phyloP scores from a whole-genome alignment of 129 eudicot species.

The Arctium minus region DNA sequence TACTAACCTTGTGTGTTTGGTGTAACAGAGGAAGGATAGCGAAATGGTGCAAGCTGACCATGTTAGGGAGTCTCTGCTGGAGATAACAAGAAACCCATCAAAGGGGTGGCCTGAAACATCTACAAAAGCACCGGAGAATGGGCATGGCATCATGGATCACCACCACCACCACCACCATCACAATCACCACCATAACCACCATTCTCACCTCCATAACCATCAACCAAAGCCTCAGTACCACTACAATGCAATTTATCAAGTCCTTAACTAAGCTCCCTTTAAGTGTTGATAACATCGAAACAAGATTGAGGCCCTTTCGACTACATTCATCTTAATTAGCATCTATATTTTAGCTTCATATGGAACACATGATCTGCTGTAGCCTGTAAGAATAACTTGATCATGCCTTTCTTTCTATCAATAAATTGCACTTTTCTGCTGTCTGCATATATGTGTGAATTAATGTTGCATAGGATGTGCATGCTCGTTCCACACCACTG shows the following conservation, averaged over 20 bases:
- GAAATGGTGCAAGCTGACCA: conserved; percentile 81
- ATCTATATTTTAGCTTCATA: conserved; percentile 11
- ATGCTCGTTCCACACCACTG: neutral
- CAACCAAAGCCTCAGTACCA: conserved; percentile 33
- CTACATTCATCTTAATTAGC: conserved; percentile 14
- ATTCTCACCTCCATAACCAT: conserved; percentile 33
- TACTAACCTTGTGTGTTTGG: neutral
- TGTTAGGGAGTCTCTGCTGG: conserved; percentile 78
- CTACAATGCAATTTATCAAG: conserved; percentile 33
- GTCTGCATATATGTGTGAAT: neutral
- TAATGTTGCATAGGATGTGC: neutral
- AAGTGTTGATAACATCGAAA: conserved; percentile 4
- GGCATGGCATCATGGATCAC: conserved; percentile 27
- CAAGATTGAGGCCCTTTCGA: neutral
- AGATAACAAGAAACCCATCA: conserved; percentile 59
- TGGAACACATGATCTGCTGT: conserved; percentile 10
- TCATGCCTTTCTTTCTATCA: conserved; percentile 13
- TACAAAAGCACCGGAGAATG: conserved; percentile 37
- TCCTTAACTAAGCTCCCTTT: conserved; percentile 24
- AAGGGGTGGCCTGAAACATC: conserved; percentile 49
- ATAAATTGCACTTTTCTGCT: conserved; percentile 22
- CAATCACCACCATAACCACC: conserved; percentile 40
- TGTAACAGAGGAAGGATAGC: conserved; percentile 57
- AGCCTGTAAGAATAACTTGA: conserved; percentile 9
- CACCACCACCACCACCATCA: conserved; percentile 34